Base-by-base conservation (phyloP, 2,329 filamentous ascomycete genomes). In the Pyrenophora tritici-repentis region DNA sequence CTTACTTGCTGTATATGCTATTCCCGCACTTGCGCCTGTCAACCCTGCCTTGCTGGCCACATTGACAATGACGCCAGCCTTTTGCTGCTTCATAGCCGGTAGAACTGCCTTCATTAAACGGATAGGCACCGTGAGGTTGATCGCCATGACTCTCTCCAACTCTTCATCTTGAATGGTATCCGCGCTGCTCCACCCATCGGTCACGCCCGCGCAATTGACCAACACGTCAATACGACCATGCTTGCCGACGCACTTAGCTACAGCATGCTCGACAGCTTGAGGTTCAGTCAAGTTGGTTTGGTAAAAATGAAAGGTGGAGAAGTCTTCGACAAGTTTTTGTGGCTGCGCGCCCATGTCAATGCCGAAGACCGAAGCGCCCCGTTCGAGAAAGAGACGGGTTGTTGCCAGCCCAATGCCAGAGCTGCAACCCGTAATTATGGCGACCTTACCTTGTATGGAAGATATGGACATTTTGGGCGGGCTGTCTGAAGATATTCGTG, bases 1-100 rank as follows among this genome's bases (percentile, higher is more conserved):
- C 53, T 79, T 76, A 42, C 71, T 74, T 6, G 76, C 73, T 16
- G 78, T 79, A 53, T 79, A 79, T 13, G 77, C 76, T 16, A 78
- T 65, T 1, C 77, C 77, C 1, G 74, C 70, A 0, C 67, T 63
- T 5, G 74, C 76, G 31, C 77, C 77, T 36, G 71, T 73, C 7
- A 67, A 59, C 4, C 53, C 54, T 1, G 64, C 59, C n/a, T 61
- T 53, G 33, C 62, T 66, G 14, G 47, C 49, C 12, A 79, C 68
- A 56, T 78, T 79, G 22, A 79, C 61, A 45, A 79, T 77, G 3
- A 63, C 65, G 1, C 77, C 76, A 3, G 63, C 63, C n/a, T 67
- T 62, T 22, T 70, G 68, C 34, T 66, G 66, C 53, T 68, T 71
- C 75, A 78, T 78, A 32, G 66, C 63, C 4, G 72, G 71, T 4